These are phyloP conservation scores for Vigna unguiculata DNA, from an alignment of 306 rosid genomes.

Conservation along the genomic window DNA sequence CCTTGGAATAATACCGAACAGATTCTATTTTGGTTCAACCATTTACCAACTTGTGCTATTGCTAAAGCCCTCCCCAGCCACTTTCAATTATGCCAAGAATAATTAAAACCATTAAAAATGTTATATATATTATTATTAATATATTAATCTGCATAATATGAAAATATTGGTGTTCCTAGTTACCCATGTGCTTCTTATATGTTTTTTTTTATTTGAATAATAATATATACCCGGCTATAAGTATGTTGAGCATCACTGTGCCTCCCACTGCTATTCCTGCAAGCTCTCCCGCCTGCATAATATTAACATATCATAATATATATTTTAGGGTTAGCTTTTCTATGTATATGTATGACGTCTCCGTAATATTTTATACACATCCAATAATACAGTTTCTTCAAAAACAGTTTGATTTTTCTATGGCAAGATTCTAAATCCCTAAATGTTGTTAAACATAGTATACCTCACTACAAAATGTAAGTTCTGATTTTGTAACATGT, in stretches of 20 bases:
- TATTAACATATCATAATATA: too few relatives aligned
- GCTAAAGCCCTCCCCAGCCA: not conserved
- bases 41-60: not conserved
- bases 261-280: conserved; percentile 93
- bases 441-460: not conserved
- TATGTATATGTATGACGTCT: too few relatives aligned
- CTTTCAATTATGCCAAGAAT: conserved; percentile 2
- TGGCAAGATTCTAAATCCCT: too few relatives aligned
- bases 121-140: not conserved
- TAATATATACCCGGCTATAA: conserved; percentile 91
- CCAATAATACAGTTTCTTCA: too few relatives aligned
- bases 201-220: too few relatives aligned
- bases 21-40: not conserved
- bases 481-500: not conserved
- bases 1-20: not conserved
- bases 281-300: conserved; percentile 72
- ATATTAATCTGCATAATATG: too few relatives aligned
- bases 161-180: not conserved
- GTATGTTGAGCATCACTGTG: conserved; percentile 81
- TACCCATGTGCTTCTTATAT: not conserved
- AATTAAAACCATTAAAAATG: not conserved
- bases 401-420: too few relatives aligned
- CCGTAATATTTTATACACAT: too few relatives aligned
- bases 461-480: not conserved
- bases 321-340: too few relatives aligned